Percentiles rank a stretch among this genome's conserved stretches.
Evolutionary conservation across 2,329 filamentous ascomycete species (phyloP).

Genomic region (Sporothrix sp.): DNA sequence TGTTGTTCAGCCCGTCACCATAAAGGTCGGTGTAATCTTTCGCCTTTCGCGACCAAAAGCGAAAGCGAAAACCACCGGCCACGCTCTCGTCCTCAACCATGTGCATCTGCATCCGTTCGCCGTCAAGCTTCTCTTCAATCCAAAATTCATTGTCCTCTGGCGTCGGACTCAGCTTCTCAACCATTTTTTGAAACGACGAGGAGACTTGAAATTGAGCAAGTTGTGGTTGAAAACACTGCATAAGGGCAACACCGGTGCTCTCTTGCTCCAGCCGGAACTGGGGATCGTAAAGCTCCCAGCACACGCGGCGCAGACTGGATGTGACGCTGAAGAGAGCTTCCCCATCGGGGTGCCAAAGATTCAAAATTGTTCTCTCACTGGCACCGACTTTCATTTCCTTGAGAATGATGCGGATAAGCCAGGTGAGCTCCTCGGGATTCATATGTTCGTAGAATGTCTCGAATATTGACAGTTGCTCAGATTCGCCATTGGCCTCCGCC

Average conservation of each 20-base stretch:
- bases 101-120: constrained; percentile 94
- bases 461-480: constrained; percentile 74
- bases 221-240: constrained; percentile 96
- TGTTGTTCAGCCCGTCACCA: constrained; percentile 64
- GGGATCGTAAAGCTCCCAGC: constrained; percentile 82
- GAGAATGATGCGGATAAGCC: constrained; percentile 88
- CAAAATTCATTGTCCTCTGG: constrained; percentile 72
- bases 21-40: constrained; percentile 97
- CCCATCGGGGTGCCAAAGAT: constrained; percentile 71
- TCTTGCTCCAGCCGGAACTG: constrained; percentile 63
- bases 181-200: constrained; percentile 66
- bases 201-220: constrained; percentile 86
- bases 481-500: constrained; percentile 64
- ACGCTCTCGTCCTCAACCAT: constrained; percentile 62
- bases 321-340: constrained; percentile 79
- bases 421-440: constrained; percentile 88
- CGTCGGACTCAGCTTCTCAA: constrained; percentile 54
- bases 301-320: constrained; percentile 80
- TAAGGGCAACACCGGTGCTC: constrained; percentile 64
- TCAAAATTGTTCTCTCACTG: constrained; percentile 79
- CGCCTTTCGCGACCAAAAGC: constrained; percentile 90
- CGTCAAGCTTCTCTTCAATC: constrained; percentile 97
- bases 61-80: constrained; percentile 63
- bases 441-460: constrained; percentile 78
- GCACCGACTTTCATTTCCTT: constrained; percentile 66